Base-by-base conservation (phyloP, 768 basidiomycete species). In the Cubamyces lactineus region DNA sequence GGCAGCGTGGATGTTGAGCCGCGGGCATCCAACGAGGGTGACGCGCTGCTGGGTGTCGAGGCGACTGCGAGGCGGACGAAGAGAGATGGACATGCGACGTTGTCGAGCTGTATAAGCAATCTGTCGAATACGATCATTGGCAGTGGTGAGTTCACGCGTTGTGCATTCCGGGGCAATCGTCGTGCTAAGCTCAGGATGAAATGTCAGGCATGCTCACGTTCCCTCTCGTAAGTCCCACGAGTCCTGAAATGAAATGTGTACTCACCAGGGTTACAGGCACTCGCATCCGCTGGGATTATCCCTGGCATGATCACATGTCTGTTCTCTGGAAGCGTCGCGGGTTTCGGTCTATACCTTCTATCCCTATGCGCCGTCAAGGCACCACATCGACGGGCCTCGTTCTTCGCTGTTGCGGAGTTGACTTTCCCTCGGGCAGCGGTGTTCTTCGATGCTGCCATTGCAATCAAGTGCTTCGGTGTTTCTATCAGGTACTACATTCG, bases 381-480 rank as follows among this genome's bases (percentile, higher is more conserved):
- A 1, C 84, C 85, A 5, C 87, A 92, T 64, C 80, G 94, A 47
- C 84, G 81, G 13, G 79, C 93, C 17, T 94, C 92, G 7, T 96
- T 95, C 74, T 93, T 93, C 66, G 86, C 89, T 15, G 78, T 96
- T 19, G 83, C 91, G 1, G 83, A 90, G 71, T 77, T 98, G 65
- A 96, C 96, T 0, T 97, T 94, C 73, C 96, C 96, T 2, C 85
- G 82, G 46, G 92, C 90, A 0, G 91, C 90, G 0, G 78, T 93
- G 41, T 91, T 93, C 73, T 96, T 98, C 69, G 96, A 98, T 73
- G 87, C 87, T 3, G 96, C 96, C 13, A 94, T 98, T 67, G 94
- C 94, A 11, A 89, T 87, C 72, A 98, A 98, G 73, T 98, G 96
- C 74, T 97, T 97, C 71, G 96, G 96, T 19, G 96, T 98, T 3